phyloP scores from a whole-genome alignment of 176 grass and related monocot genomes.

The Pontederia paniculata region DNA sequence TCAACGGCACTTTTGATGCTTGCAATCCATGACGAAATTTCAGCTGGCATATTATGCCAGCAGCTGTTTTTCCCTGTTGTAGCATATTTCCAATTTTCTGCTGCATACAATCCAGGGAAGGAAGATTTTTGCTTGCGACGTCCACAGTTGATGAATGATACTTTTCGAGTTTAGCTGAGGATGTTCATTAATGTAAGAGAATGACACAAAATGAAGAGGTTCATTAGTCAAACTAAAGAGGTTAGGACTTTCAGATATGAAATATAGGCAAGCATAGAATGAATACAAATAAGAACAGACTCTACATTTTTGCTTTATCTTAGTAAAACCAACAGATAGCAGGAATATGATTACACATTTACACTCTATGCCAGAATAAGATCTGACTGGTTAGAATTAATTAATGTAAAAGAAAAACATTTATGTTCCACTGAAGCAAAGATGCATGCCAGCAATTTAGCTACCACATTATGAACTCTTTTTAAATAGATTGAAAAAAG shows the following conservation, averaged over 20 bases:
- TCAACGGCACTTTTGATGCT: conserved; percentile 30
- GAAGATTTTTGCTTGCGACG: conserved; percentile 28
- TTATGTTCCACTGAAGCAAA: too few species aligned
- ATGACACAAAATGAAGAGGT: background rate
- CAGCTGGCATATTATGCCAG: conserved; percentile 47
- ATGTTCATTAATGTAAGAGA: background rate
- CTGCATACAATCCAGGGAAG: conserved; percentile 37
- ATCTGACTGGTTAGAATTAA: too few species aligned
- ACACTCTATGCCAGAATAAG: too few species aligned
- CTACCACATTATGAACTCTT: too few species aligned
- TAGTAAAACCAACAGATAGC: background rate
- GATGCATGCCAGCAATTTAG: too few species aligned
- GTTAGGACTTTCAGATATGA: background rate
- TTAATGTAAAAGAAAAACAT: too few species aligned
- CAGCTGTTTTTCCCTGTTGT: conserved; percentile 35
- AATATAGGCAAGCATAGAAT: background rate
- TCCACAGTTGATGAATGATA: conserved; percentile 29
- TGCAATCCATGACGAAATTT: conserved; percentile 22
- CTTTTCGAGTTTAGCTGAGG: conserved; percentile 50
- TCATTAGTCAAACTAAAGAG: background rate
- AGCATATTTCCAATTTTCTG: conserved; percentile 40
- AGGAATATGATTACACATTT: too few species aligned
- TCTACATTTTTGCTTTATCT: background rate
- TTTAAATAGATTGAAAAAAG: background rate
- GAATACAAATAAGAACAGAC: background rate